phyloP scores from a whole-genome alignment of 1,284 basidiomycete genomes.

The Cutaneotrichosporon cyanovorans region DNA sequence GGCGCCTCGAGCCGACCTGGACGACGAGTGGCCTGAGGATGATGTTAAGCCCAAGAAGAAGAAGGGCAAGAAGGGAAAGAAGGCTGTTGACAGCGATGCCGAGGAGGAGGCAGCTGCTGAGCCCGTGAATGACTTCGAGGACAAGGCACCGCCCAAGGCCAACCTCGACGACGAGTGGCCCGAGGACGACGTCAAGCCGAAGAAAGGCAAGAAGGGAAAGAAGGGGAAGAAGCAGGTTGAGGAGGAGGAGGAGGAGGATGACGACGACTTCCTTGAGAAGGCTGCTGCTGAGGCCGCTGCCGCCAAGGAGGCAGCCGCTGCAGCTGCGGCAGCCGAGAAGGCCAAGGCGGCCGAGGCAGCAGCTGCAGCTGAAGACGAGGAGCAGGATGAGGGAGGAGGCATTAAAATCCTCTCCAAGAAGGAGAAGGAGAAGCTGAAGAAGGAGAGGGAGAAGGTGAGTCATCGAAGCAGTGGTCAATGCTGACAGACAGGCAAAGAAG shows the following conservation, averaged over 20 bases:
- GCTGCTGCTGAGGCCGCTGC: slow-evolving; percentile 49
- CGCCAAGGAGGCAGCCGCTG: slow-evolving; percentile 35
- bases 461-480: not conserved
- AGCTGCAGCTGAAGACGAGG: slow-evolving; percentile 38
- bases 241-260: slow-evolving; percentile 26
- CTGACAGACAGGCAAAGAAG: slow-evolving; percentile 68
- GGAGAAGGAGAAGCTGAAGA: slow-evolving; percentile 89
- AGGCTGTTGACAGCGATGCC: slow-evolving; percentile 13
- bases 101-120: slow-evolving; percentile 20
- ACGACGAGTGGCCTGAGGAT: slow-evolving; percentile 34
- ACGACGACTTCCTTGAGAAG: slow-evolving; percentile 28
- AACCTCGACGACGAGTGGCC: slow-evolving; percentile 44
- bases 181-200: slow-evolving; percentile 45
- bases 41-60: slow-evolving; percentile 41
- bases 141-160: slow-evolving; percentile 14
- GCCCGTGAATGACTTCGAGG: slow-evolving; percentile 45
- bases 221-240: slow-evolving; percentile 44
- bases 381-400: slow-evolving; percentile 72
- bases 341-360: slow-evolving; percentile 57
- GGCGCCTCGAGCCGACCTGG: slow-evolving; percentile 25
- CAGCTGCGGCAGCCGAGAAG: slow-evolving; percentile 60
- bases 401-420: slow-evolving; percentile 72
- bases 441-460: slow-evolving; percentile 80
- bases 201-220: slow-evolving; percentile 47
- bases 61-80: slow-evolving; percentile 45